These are phyloP conservation scores for Prorocentrum cordatum DNA, from an alignment of 169 alveolate genomes.

Conservation along the genomic window DNA sequence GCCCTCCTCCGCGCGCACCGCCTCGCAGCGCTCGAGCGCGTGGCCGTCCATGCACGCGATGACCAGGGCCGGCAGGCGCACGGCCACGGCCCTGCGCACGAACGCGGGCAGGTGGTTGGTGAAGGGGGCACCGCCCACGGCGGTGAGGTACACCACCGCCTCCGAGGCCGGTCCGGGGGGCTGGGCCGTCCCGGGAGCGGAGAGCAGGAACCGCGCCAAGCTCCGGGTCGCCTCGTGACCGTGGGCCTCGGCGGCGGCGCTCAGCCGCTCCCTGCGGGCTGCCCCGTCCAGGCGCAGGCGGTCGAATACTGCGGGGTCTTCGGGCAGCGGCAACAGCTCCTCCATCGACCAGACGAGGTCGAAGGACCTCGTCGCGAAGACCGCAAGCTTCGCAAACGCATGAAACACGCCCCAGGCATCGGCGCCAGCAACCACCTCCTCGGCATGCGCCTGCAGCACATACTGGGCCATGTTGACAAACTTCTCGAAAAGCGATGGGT, in stretches of 20 bases:
- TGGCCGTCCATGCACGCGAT: conserved; percentile 46
- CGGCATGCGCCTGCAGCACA: conserved; percentile 5
- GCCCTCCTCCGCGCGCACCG: too few species aligned
- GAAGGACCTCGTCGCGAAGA: conserved; percentile 20
- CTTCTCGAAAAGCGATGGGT: conserved; percentile 40
- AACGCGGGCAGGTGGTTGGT: conserved; percentile 3
- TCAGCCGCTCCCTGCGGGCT: neutral
- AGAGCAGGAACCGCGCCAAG: conserved; percentile 3
- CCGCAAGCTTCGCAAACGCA: conserved; percentile 29
- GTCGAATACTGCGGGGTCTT: conserved; percentile 9
- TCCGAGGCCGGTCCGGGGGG: neutral
- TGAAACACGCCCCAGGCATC: conserved; percentile 17
- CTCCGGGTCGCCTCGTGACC: neutral
- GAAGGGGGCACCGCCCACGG: conserved; percentile 45
- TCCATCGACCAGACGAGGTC: conserved; percentile 37
- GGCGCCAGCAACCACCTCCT: conserved; percentile 9
- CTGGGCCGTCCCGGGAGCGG: neutral
- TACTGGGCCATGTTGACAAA: conserved; percentile 30
- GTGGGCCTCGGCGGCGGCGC: neutral
- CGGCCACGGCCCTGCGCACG: neutral
- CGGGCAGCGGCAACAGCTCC: neutral
- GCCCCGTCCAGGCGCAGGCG: neutral
- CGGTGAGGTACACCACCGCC: conserved; percentile 39
- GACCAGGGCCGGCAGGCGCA: conserved; percentile 31
- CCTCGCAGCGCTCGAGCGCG: conserved; percentile 20